Evolutionary conservation across 495 filamentous ascomycete genomes (phyloP).

Genomic region (Penicillium pulvis): DNA sequence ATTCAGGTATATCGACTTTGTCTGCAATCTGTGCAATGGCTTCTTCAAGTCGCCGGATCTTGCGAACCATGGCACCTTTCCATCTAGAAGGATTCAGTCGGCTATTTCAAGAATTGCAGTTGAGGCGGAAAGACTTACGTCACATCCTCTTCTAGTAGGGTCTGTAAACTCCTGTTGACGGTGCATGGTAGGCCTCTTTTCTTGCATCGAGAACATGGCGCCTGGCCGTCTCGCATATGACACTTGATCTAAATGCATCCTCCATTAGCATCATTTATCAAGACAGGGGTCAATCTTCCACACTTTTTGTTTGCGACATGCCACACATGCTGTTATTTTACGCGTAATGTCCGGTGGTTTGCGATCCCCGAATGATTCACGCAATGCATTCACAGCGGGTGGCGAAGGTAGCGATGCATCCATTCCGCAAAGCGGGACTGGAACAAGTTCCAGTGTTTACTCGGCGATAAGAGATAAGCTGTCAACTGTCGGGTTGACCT

Average conservation of each 20-base stretch:
- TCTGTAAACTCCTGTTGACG: conserved; percentile 40
- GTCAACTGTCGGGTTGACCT: background rate
- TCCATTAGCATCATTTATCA: background rate
- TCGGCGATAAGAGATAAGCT: background rate
- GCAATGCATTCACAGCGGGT: conserved; percentile 26
- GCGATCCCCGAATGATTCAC: conserved; percentile 38
- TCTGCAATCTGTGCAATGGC: conserved; percentile 24
- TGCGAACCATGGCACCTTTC: conserved; percentile 31
- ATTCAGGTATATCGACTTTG: conserved; percentile 30
- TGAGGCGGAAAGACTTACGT: conserved; percentile 21
- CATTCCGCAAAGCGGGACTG: conserved; percentile 5
- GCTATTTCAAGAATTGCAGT: background rate
- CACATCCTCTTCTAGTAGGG: conserved; percentile 37
- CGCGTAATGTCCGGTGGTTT: conserved; percentile 41
- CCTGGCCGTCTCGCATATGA: conserved; percentile 40
- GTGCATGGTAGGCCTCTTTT: conserved; percentile 34
- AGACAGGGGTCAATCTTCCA: background rate
- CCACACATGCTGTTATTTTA: conserved; percentile 45
- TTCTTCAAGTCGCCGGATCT: conserved; percentile 28
- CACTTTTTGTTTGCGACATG: conserved; percentile 44
- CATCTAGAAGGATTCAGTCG: conserved; percentile 24
- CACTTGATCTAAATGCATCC: conserved; percentile 40
- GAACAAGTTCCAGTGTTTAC: background rate
- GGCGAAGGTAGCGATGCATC: conserved; percentile 23
- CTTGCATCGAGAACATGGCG: conserved; percentile 34